phyloP scores from a whole-genome alignment of 2,329 filamentous ascomycete species.

The Talaromyces amestolkiae region DNA sequence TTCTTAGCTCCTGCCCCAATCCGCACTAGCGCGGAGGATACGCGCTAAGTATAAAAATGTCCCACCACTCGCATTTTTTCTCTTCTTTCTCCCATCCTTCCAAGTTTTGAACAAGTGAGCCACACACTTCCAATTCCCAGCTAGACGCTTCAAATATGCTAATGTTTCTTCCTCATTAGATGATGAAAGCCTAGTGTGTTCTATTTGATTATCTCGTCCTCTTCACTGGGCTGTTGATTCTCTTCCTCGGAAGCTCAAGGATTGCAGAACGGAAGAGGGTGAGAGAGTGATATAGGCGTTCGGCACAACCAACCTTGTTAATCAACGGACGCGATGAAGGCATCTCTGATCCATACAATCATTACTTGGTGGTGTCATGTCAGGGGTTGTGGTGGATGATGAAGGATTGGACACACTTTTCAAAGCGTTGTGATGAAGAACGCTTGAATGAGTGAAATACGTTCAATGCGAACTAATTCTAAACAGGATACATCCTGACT shows the following conservation, averaged over 20 bases:
- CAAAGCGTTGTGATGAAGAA: background rate
- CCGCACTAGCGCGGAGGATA: background rate
- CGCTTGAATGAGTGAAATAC: no score
- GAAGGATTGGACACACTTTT: background rate
- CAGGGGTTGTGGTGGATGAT: background rate
- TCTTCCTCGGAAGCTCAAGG: constrained; percentile 79
- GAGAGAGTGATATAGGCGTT: constrained; percentile 96
- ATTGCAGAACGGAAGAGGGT: constrained; percentile 65
- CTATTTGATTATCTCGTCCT: constrained; percentile 68
- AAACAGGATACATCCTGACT: background rate
- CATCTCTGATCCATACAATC: constrained; percentile 76
- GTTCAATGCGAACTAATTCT: background rate
- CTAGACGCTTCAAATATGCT: constrained; percentile 18
- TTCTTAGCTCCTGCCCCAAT: background rate
- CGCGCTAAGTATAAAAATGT: constrained; percentile 25
- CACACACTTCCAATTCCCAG: constrained; percentile 9
- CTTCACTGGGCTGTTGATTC: constrained; percentile 69
- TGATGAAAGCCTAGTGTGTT: constrained; percentile 99
- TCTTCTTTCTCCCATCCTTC: constrained; percentile 81
- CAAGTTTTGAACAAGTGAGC: constrained; percentile 96
- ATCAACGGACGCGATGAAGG: constrained; percentile 90
- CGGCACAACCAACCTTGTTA: constrained; percentile 99
- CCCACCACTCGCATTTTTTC: constrained; percentile 32
- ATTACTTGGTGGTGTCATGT: constrained; percentile 52
- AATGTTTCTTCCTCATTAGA: constrained; percentile 53